Percentiles rank a stretch among this genome's conserved stretches.
phyloP scores from a whole-genome alignment of 2,329 filamentous ascomycete species.

The Hypomyces perniciosus region DNA sequence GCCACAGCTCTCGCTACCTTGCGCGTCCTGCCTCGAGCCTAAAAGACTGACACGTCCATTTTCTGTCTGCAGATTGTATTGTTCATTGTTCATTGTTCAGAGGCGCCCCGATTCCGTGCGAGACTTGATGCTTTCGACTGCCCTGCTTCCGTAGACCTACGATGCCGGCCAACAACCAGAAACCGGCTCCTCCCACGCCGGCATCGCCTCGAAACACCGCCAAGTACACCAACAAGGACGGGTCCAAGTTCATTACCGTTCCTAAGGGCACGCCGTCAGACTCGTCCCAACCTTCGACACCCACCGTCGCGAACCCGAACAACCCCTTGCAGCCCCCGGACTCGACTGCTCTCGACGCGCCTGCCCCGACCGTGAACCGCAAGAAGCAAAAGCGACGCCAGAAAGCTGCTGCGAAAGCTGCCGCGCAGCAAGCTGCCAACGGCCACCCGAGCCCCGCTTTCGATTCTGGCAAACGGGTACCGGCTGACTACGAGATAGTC shows the following conservation, averaged over 20 bases:
- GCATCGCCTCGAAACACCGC: slow-evolving; percentile 49
- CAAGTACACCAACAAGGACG: slow-evolving; percentile 63
- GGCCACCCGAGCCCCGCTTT: slow-evolving; percentile 34
- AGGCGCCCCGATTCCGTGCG: slow-evolving; percentile 17
- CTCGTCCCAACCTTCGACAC: slow-evolving; percentile 47
- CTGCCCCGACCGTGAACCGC: slow-evolving; percentile 62
- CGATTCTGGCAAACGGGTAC: slow-evolving; percentile 20
- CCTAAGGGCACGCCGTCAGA: slow-evolving; percentile 51
- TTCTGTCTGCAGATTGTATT: slow-evolving; percentile 7
- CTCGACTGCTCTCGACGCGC: slow-evolving; percentile 21
- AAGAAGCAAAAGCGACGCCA: slow-evolving; percentile 94
- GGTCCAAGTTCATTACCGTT: slow-evolving; percentile 62
- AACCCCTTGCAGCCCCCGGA: slow-evolving; percentile 25
- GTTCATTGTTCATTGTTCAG: slow-evolving; percentile 4
- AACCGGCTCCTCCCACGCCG: slow-evolving; percentile 43
- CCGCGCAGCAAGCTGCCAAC: slow-evolving; percentile 36
- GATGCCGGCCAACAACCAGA: slow-evolving; percentile 50
- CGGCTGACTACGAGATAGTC: slow-evolving; percentile 44
- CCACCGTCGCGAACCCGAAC: slow-evolving; percentile 37
- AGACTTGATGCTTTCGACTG: slow-evolving; percentile 33
- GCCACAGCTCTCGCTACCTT: neutral
- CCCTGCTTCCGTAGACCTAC: slow-evolving; percentile 29
- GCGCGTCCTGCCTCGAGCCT: neutral
- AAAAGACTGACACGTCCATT: slow-evolving; percentile 7
- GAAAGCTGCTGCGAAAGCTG: slow-evolving; percentile 71